These are phyloP conservation scores for Pestalotiopsis sp. DNA, from an alignment of 2,329 filamentous ascomycete species.

Conservation along the genomic window DNA sequence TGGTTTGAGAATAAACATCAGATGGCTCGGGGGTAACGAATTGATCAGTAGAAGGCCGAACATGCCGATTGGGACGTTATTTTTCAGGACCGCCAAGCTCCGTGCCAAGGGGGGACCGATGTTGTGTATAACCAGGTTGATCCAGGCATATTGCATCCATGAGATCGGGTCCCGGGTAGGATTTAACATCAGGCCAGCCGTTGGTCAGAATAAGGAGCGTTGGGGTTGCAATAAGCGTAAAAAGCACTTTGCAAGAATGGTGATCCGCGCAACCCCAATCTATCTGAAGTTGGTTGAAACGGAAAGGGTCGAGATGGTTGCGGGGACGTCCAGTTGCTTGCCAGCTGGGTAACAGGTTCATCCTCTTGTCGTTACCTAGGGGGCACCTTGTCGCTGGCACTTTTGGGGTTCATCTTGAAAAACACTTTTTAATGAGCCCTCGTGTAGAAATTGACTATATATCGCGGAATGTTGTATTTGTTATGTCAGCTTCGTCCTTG, in stretches of 20 bases:
- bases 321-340: background rate
- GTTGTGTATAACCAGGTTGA: background rate
- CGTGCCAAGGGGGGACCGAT: background rate
- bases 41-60: background rate
- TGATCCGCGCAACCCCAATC: background rate
- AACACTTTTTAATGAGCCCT: too few species aligned
- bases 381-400: background rate
- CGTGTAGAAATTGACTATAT: too few species aligned
- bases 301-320: background rate
- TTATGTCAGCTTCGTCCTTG: too few species aligned
- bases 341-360: background rate
- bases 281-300: background rate
- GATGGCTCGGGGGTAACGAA: background rate
- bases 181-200: background rate
- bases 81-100: background rate
- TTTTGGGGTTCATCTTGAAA: background rate
- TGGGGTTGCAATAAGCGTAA: background rate
- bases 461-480: too few species aligned
- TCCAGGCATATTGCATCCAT: background rate
- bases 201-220: background rate
- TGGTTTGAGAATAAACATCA: background rate
- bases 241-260: background rate
- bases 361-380: background rate
- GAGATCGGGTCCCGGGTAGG: background rate
- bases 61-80: background rate